Base-by-base conservation (phyloP, 306 rosid species). In the Vigna hirtella region DNA sequence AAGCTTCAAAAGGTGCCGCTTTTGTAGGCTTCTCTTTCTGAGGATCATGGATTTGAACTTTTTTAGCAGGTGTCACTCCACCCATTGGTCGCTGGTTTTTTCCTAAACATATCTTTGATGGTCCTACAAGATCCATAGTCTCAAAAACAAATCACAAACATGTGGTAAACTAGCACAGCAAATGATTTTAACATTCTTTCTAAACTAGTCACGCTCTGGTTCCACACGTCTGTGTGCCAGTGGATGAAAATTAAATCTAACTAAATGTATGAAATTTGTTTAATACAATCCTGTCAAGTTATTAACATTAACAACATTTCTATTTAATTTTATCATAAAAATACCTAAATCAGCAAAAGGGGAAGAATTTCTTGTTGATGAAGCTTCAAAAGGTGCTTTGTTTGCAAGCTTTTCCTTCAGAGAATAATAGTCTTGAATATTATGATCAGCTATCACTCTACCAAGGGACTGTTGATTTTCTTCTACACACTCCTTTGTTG, bases 81-180 rank as follows among this genome's bases (percentile, higher is more conserved):
- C 77, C 70, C 36, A 5, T 22, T 43, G 26, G 62, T 52, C 32
- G 36, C 34, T 76, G 74, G 58, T 77, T 77, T 26, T 45, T 66
- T 24, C 1, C 11, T 15, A 36, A 52, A 62, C 62, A 57, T 49
- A 76, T 81, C 71, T 67, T 79, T 15, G 20, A 2, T 77, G 79
- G 72, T 38, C 82, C 83, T 72, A 76, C 51, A 76, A 13, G 52
- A 79, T 48, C 57, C 70, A 52, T 63, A 63, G 50, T 73, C 45
- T 78, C 87, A 82, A 52, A 48, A 30, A 63, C 61, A 61, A 70
- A 36, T 59, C 43, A 66, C n/a, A 69, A 45, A 9, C 22, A 69
- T 45, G 49, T 30, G 22, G 24, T 24, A 77, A 52, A 66, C 61
- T 45, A 30, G 43, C 32, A 66, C 55, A 34, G 5, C 22, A 47